A percentile compares a stretch with the other conserved stretches of the same genome.
These are phyloP conservation scores for Aspergillus sp. DNA, from an alignment of 2,329 filamentous ascomycete genomes.

Conservation along the genomic window DNA sequence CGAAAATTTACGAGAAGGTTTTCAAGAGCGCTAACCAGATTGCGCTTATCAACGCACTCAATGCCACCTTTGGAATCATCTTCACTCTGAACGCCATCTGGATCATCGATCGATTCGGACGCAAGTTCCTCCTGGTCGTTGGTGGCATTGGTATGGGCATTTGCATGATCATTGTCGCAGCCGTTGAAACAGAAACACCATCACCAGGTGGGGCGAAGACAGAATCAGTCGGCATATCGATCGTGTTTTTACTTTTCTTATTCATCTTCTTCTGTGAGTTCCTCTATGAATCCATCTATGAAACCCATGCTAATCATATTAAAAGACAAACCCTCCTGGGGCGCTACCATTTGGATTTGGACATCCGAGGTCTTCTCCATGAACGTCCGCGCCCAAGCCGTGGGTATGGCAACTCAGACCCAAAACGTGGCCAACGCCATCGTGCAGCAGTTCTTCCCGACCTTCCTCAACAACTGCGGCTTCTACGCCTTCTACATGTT, in stretches of 20 bases:
- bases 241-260: slow-evolving; percentile 67
- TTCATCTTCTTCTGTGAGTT: slow-evolving; percentile 57
- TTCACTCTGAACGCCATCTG: slow-evolving; percentile 74
- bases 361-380: slow-evolving; percentile 69
- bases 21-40: slow-evolving; percentile 62
- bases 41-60: slow-evolving; percentile 72
- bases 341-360: slow-evolving; percentile 71
- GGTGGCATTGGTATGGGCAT: slow-evolving; percentile 68
- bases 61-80: slow-evolving; percentile 70
- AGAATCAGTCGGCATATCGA: slow-evolving; percentile 64
- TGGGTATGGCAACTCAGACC: slow-evolving; percentile 65
- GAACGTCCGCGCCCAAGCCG: slow-evolving; percentile 71
- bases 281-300: too few species aligned
- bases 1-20: slow-evolving; percentile 72
- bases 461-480: slow-evolving; percentile 61
- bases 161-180: slow-evolving; percentile 68
- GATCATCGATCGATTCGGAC: slow-evolving; percentile 71
- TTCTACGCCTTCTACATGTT: slow-evolving; percentile 61
- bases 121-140: slow-evolving; percentile 68
- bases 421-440: slow-evolving; percentile 68
- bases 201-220: slow-evolving; percentile 55
- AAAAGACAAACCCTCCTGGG: slow-evolving; percentile 67
- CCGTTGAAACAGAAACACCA: slow-evolving; percentile 61
- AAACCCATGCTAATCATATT: slow-evolving; percentile 24
- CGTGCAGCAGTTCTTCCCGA: slow-evolving; percentile 71